Percentiles rank a stretch among this genome's conserved stretches.
Conservation (phyloP, 352 stramenopile species). For the Phytopythium kandeliae region DNA sequence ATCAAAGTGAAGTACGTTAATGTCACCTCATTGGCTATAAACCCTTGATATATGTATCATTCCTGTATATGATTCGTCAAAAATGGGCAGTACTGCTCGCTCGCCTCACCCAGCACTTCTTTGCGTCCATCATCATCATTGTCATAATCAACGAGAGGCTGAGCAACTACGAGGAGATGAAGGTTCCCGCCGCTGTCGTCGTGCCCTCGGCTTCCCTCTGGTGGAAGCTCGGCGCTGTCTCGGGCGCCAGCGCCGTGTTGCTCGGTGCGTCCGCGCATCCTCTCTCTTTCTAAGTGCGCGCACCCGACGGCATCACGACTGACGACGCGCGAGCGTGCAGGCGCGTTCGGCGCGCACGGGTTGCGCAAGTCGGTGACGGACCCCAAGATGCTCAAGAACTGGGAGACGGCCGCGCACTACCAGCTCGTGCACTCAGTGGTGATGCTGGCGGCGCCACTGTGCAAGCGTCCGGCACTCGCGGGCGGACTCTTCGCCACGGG, state of each 20-base stretch:
- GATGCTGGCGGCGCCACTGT: slow-evolving; percentile 59
- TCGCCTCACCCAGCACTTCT: too few relatives aligned
- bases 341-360: slow-evolving; percentile 73
- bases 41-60: too few relatives aligned
- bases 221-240: slow-evolving; percentile 75
- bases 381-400: slow-evolving; percentile 79
- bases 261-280: slow-evolving; percentile 33
- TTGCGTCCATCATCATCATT: too few relatives aligned
- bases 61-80: too few relatives aligned
- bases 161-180: neutral
- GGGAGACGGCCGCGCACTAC: slow-evolving; percentile 78
- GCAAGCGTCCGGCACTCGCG: slow-evolving; percentile 46
- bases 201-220: slow-evolving; percentile 57
- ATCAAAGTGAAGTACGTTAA: too few relatives aligned
- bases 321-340: slow-evolving; percentile 13
- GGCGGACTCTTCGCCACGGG: slow-evolving; percentile 56
- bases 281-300: neutral
- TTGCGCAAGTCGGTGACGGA: slow-evolving; percentile 65
- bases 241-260: slow-evolving; percentile 54
- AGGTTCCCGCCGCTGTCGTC: slow-evolving; percentile 29
- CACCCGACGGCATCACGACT: slow-evolving; percentile 1
- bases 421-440: slow-evolving; percentile 79
- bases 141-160: too few relatives aligned
- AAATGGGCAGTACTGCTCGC: too few relatives aligned
- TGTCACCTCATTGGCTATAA: too few relatives aligned